These are phyloP conservation scores for Plantago major DNA, from an alignment of 257 asterid genomes.

Conservation along the genomic window DNA sequence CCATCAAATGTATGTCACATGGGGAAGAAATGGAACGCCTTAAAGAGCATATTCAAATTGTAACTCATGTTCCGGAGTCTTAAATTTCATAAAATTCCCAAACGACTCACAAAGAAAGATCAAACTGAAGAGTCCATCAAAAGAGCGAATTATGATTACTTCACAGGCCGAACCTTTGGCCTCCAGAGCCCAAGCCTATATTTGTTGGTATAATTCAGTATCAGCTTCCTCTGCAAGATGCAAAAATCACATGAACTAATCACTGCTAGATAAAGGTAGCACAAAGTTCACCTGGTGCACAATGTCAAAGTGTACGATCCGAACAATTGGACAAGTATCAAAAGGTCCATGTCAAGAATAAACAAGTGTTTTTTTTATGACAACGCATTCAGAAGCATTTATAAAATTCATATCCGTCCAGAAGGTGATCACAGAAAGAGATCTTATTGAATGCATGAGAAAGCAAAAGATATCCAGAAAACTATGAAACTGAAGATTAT, in stretches of 20 bases:
- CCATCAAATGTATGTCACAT: conserved; percentile 4
- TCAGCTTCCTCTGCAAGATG: conserved; percentile 73
- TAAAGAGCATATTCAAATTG: neutral
- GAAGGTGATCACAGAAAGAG: neutral
- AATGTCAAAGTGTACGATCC: neutral
- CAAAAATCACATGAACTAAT: neutral
- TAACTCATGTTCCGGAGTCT: neutral
- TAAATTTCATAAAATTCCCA: conserved; percentile 6
- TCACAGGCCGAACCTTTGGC: conserved; percentile 56
- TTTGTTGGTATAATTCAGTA: conserved; percentile 77
- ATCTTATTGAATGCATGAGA: neutral
- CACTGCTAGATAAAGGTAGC: neutral
- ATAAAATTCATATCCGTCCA: neutral
- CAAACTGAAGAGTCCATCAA: neutral
- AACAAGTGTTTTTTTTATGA: neutral
- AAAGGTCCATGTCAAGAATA: conserved; percentile 1
- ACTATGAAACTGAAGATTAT: neutral
- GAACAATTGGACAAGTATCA: conserved; percentile 5
- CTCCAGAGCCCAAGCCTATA: conserved; percentile 95
- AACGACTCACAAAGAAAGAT: neutral
- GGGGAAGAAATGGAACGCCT: neutral
- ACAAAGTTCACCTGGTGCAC: neutral
- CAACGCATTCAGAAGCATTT: neutral
- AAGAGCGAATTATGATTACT: conserved; percentile 34
- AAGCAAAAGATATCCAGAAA: too few species aligned